Conservation (phyloP, 2,329 filamentous ascomycete species). For the Fragosphaeria purpurea region DNA sequence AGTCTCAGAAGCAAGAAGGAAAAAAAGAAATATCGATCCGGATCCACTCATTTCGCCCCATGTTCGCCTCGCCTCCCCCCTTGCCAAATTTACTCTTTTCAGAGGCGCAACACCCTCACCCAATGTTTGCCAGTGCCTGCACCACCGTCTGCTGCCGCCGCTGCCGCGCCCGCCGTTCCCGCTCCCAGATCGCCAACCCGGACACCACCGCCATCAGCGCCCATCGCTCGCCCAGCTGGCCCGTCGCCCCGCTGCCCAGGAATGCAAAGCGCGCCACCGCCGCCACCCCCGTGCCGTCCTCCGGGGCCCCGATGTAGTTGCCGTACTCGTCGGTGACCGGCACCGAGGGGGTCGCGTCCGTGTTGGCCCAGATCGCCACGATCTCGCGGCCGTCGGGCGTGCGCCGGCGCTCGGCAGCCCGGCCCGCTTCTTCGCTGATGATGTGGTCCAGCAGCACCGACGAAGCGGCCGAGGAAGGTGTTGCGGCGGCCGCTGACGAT, state of each 20-base stretch:
- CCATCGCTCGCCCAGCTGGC: slow-evolving; percentile 30
- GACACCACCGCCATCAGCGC: slow-evolving; percentile 31
- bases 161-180: slow-evolving; percentile 4
- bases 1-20: too few relatives aligned
- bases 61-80: too few relatives aligned
- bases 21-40: too few relatives aligned
- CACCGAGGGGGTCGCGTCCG: background rate
- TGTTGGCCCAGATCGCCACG: slow-evolving; percentile 4
- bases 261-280: slow-evolving; percentile 28
- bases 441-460: background rate
- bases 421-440: slow-evolving; percentile 1
- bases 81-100: too few relatives aligned
- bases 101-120: too few relatives aligned
- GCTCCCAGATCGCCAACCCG: slow-evolving; percentile 21
- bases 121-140: slow-evolving; percentile 4
- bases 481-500: background rate
- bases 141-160: slow-evolving; percentile 4
- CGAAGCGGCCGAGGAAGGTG: background rate
- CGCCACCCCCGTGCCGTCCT: slow-evolving; percentile 5
- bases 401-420: background rate
- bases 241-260: slow-evolving; percentile 26
- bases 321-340: background rate
- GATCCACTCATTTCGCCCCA: too few relatives aligned
- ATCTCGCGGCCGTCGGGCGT: slow-evolving; percentile 5
- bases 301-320: background rate